Base-by-base conservation (phyloP, 2,329 filamentous ascomycete species). In the Cladosporium halotolerans region DNA sequence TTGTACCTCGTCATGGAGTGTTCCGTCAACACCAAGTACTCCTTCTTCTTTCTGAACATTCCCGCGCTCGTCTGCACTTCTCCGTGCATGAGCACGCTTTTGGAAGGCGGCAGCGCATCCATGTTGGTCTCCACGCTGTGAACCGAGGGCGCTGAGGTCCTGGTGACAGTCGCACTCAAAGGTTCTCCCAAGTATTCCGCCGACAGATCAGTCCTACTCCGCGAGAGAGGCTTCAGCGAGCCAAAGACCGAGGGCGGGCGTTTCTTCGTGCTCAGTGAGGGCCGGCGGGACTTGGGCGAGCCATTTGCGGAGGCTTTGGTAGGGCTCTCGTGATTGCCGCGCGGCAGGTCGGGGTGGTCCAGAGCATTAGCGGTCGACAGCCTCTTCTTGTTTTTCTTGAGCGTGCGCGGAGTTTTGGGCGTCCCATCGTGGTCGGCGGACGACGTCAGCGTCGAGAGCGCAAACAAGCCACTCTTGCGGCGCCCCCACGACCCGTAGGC, bases 41-140 rank as follows among this genome's bases (percentile, higher is more conserved):
- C 84, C 68, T 79, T 84, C 71, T 84, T 86, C 71, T 86, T 86
- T 65, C 84, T 76, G 69, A 87, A 85, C 76, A 88, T 81, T 55
- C 81, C 80, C 53, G 80, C 83, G 45, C 81, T 82, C 10, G 82
- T 86, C 68, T 88, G 84, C 13, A 87, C 81, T 64, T 86, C 84
- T 36, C 84, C 85, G 70, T 86, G 80, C 57, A 84, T 78, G 36
- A 86, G 68, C 16, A 87, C 81, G 31, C 73, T 70, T 64, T 70
- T 62, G 59, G 61, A 56, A 52, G 63, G 52, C 51, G 57, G n/a
- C 40, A 46, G 18, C 47, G 60, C 56, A 60, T 62, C 57, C 38
- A 54, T 49, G 16, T 56, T 54, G 9, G 57, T 52, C 31, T 79
- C 65, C 45, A 65, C 62, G 53, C 65, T 76, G 45, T 75, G 73